phyloP scores from a whole-genome alignment of 306 rosid species.

The Vicia sativa region DNA sequence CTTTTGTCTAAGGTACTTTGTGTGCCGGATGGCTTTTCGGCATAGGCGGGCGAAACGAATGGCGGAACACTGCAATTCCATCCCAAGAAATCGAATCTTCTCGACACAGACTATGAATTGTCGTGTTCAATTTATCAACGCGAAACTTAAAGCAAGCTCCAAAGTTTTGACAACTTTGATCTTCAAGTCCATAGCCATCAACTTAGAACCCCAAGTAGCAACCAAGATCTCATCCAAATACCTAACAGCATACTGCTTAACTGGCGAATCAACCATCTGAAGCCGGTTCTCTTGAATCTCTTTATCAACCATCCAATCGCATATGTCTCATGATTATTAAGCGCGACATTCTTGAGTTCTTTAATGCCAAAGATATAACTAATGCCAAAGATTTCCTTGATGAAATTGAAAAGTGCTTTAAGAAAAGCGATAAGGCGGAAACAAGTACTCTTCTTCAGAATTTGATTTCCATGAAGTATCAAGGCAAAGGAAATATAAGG shows the following conservation, averaged over 20 bases:
- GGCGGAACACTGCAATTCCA: conserved; percentile 80
- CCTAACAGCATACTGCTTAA: conserved; percentile 85
- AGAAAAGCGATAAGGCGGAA: too few species aligned
- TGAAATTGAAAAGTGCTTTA: too few species aligned
- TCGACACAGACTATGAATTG: conserved; percentile 87
- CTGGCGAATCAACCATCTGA: conserved; percentile 72
- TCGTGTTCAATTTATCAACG: conserved; percentile 60
- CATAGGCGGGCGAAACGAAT: conserved; percentile 70
- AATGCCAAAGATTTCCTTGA: too few species aligned
- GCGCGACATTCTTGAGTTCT: too few species aligned
- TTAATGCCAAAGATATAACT: too few species aligned
- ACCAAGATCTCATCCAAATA: conserved; percentile 81
- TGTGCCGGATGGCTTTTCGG: conserved; percentile 80
- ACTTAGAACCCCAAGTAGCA: conserved; percentile 80
- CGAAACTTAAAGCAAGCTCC: conserved; percentile 65
- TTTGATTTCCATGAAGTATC: too few species aligned
- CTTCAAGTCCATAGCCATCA: conserved; percentile 66
- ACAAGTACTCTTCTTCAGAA: too few species aligned
- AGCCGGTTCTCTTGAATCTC: conserved; percentile 75
- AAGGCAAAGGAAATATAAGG: too few species aligned
- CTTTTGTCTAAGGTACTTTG: conserved; percentile 80
- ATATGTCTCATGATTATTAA: too few species aligned
- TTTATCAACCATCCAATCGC: too few species aligned
- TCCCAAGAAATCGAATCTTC: conserved; percentile 78
- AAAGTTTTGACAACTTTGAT: conserved; percentile 53